A percentile compares a stretch with the other conserved stretches of the same genome.
These are phyloP conservation scores for Suhomyces pyralidae DNA, from an alignment of 805 yeast species.

Conservation along the genomic window DNA sequence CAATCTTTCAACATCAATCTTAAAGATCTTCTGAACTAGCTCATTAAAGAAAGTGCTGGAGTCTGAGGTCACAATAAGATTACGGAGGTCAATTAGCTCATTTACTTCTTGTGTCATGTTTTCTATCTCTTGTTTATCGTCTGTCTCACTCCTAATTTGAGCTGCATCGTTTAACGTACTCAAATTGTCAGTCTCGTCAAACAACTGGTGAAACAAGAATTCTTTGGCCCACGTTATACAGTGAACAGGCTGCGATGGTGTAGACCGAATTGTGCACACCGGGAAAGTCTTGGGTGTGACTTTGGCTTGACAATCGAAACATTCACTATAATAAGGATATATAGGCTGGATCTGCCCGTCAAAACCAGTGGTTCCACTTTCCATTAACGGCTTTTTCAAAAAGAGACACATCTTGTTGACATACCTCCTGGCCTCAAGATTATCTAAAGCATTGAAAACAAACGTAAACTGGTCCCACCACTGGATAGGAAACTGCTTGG, in stretches of 20 bases:
- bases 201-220: constrained; percentile 78
- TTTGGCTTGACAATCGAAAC: constrained; percentile 88
- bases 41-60: constrained; percentile 30
- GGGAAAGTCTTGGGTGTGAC: constrained; percentile 90
- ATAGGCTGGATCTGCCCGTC: constrained; percentile 95
- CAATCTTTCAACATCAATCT: constrained; percentile 75
- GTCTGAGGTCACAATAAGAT: constrained; percentile 11
- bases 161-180: constrained; percentile 11
- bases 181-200: constrained; percentile 46
- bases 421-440: constrained; percentile 85
- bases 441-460: constrained; percentile 91
- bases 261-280: constrained; percentile 93
- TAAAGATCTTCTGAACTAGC: constrained; percentile 60
- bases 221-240: constrained; percentile 98
- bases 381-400: constrained; percentile 73
- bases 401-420: constrained; percentile 83
- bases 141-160: constrained; percentile 47
- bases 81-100: constrained; percentile 48
- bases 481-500: constrained; percentile 59
- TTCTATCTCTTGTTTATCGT: constrained; percentile 61
- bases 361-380: constrained; percentile 93
- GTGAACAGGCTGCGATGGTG: constrained; percentile 95
- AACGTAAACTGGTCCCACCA: constrained; percentile 76
- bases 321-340: constrained; percentile 75
- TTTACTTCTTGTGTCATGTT: constrained; percentile 64